A percentile compares a stretch with the other conserved stretches of the same genome.
Evolutionary conservation across 2,329 filamentous ascomycete genomes (phyloP).

Genomic region (Thermothelomyces thermophilus): DNA sequence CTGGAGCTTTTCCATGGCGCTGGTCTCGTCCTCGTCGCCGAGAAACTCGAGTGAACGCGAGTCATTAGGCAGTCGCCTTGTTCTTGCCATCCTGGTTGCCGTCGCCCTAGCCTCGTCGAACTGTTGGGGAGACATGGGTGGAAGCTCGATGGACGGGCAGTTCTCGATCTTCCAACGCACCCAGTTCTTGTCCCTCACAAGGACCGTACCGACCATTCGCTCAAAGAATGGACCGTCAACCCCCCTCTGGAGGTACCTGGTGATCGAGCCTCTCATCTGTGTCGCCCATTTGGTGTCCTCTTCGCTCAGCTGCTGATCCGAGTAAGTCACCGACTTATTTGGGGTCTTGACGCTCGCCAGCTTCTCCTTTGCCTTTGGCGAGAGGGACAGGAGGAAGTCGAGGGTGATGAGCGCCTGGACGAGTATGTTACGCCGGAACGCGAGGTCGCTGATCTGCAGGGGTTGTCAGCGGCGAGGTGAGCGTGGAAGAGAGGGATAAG

Average conservation of each 20-base stretch:
- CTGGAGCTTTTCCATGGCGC: constrained; percentile 64
- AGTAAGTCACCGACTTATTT: constrained; percentile 85
- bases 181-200: constrained; percentile 97
- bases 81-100: constrained; percentile 60
- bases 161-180: constrained; percentile 96
- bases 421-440: constrained; percentile 87
- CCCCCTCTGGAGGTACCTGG: constrained; percentile 73
- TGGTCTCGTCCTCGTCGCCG: constrained; percentile 51
- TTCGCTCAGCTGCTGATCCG: constrained; percentile 65
- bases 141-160: constrained; percentile 77
- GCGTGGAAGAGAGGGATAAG: background rate
- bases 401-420: constrained; percentile 92
- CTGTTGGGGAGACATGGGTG: constrained; percentile 60
- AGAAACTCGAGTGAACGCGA: constrained; percentile 75
- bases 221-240: constrained; percentile 87
- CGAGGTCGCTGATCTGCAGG: constrained; percentile 75
- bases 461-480: background rate
- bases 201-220: constrained; percentile 92
- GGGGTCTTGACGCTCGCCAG: constrained; percentile 57
- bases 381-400: constrained; percentile 90
- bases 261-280: constrained; percentile 70
- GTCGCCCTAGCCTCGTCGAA: constrained; percentile 64
- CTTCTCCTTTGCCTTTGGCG: constrained; percentile 73
- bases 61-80: constrained; percentile 66
- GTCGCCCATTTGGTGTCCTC: constrained; percentile 87